phyloP scores from a whole-genome alignment of 2,329 filamentous ascomycete genomes.

The Fusarium robinianum region DNA sequence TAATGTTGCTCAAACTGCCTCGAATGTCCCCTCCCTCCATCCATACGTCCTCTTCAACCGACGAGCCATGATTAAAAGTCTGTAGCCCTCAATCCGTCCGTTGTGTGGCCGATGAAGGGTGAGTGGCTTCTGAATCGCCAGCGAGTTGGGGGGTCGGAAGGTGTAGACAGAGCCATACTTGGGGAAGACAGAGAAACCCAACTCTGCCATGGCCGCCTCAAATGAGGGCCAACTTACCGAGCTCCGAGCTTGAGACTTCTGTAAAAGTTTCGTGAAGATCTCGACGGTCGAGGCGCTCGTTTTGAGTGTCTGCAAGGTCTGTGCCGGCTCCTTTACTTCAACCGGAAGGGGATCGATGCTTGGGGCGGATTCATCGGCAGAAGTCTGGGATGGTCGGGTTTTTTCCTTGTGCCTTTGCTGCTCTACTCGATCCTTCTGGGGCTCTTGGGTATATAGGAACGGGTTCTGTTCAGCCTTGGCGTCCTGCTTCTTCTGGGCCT shows the following conservation, averaged over 20 bases:
- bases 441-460: constrained; percentile 23
- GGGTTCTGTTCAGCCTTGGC: constrained; percentile 6
- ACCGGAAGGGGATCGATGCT: background rate
- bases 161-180: constrained; percentile 50
- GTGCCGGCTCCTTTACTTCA: background rate
- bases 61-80: constrained; percentile 35
- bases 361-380: constrained; percentile 39
- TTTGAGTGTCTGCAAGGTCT: constrained; percentile 32
- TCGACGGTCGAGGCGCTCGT: constrained; percentile 46
- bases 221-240: constrained; percentile 46
- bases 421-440: constrained; percentile 36
- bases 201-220: constrained; percentile 46
- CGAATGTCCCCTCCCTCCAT: constrained; percentile 43
- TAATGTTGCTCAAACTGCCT: too few relatives aligned
- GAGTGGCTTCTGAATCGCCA: constrained; percentile 36
- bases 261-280: constrained; percentile 46
- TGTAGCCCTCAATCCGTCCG: constrained; percentile 42
- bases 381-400: constrained; percentile 46
- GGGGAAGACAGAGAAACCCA: constrained; percentile 48
- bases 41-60: constrained; percentile 44
- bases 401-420: constrained; percentile 49
- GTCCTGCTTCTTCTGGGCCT: constrained; percentile 29
- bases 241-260: constrained; percentile 36
- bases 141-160: constrained; percentile 40
- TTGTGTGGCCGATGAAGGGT: constrained; percentile 46